Evolutionary conservation across 176 grass and related monocot genomes (phyloP).

Genomic region (Aegilops bicornis): DNA sequence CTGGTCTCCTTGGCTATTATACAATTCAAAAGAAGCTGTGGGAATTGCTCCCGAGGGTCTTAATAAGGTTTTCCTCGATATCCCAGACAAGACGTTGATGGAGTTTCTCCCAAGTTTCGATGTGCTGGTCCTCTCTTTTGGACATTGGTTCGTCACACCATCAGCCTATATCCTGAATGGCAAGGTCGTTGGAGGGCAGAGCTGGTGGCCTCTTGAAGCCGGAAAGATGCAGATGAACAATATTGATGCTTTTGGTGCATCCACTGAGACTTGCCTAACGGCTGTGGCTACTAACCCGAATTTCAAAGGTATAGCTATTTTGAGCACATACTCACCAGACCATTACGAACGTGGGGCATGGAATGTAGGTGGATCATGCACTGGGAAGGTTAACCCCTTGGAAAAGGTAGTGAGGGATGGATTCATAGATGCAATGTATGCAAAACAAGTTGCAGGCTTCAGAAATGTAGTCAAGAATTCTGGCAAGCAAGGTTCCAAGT

Average conservation of each 20-base stretch:
- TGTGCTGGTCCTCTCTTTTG: slow-evolving; percentile 72
- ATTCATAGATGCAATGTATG: slow-evolving; percentile 72
- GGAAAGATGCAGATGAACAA: slow-evolving; percentile 78
- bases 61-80: slow-evolving; percentile 72
- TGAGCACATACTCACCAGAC: slow-evolving; percentile 76
- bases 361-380: slow-evolving; percentile 86
- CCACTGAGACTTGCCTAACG: slow-evolving; percentile 61
- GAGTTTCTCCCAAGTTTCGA: slow-evolving; percentile 72
- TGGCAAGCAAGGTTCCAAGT: slow-evolving; percentile 30
- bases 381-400: neutral
- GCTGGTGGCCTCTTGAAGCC: slow-evolving; percentile 62
- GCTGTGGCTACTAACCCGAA: slow-evolving; percentile 10
- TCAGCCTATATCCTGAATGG: slow-evolving; percentile 61
- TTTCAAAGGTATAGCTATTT: slow-evolving; percentile 13
- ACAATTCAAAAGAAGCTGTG: slow-evolving; percentile 46
- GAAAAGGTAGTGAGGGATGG: slow-evolving; percentile 46
- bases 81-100: slow-evolving; percentile 81
- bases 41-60: slow-evolving; percentile 52
- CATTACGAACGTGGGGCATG: slow-evolving; percentile 81
- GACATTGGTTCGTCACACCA: slow-evolving; percentile 86
- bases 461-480: slow-evolving; percentile 49
- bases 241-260: slow-evolving; percentile 69
- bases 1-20: slow-evolving; percentile 93
- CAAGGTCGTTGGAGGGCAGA: slow-evolving; percentile 64
- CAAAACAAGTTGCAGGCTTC: slow-evolving; percentile 58